These are phyloP conservation scores for Aspergillus nomiae DNA, from an alignment of 2,329 filamentous ascomycete genomes.

Conservation along the genomic window DNA sequence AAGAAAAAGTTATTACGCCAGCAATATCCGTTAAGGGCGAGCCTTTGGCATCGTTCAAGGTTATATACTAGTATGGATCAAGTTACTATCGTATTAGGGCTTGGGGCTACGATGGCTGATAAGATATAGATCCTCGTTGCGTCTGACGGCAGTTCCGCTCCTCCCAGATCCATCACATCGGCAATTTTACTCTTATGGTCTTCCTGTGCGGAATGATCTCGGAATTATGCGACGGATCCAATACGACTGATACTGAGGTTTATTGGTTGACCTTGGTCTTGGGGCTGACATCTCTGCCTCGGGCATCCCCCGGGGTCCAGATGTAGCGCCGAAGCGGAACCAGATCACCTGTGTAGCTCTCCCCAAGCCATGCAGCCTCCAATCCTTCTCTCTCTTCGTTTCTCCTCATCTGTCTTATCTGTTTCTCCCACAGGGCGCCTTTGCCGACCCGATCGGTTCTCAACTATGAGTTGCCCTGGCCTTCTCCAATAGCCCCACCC, in stretches of 20 bases:
- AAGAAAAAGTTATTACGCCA: too few species aligned
- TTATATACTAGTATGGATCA: neutral
- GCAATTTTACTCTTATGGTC: neutral
- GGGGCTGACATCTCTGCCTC: neutral
- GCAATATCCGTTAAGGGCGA: neutral
- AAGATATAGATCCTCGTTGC: neutral
- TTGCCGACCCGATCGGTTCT: neutral
- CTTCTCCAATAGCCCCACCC: neutral
- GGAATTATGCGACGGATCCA: neutral
- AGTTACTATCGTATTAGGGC: neutral
- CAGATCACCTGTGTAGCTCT: neutral
- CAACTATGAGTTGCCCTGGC: neutral
- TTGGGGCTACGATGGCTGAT: neutral
- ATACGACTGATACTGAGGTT: neutral
- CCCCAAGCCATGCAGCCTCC: neutral
- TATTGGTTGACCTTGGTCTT: neutral
- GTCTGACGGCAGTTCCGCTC: neutral
- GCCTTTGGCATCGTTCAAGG: neutral
- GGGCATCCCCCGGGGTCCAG: neutral
- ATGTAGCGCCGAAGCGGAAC: conserved; percentile 1
- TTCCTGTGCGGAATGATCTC: neutral
- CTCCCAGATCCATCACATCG: neutral
- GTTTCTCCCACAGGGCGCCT: neutral
- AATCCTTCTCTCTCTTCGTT: neutral
- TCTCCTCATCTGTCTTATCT: neutral